Percentiles rank a stretch among this genome's conserved stretches.
Evolutionary conservation across 2,329 filamentous ascomycete species (phyloP).

Genomic region (Cladosporium austrohemisphaericum): DNA sequence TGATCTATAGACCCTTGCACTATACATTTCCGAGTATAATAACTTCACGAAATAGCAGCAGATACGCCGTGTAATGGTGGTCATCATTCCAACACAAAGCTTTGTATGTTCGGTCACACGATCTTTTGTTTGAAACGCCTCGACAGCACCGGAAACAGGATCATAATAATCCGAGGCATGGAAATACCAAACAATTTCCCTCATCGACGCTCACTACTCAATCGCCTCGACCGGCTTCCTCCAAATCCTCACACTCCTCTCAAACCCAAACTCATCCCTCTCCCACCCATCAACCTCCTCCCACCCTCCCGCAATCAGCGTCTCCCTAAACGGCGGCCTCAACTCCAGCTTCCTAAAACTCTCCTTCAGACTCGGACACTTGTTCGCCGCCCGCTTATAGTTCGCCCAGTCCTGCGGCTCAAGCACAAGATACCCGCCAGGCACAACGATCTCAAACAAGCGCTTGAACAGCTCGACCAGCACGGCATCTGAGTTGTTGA

Average conservation of each 20-base stretch:
- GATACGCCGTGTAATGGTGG: too few relatives aligned
- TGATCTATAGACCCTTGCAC: too few relatives aligned
- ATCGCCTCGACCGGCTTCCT: neutral
- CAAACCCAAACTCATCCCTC: slow-evolving; percentile 13
- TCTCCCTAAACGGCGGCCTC: slow-evolving; percentile 3
- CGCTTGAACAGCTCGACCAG: slow-evolving; percentile 1
- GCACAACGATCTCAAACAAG: slow-evolving; percentile 3
- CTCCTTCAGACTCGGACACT: slow-evolving; percentile 8
- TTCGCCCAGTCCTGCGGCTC: slow-evolving; percentile 12
- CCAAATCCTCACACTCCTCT: slow-evolving; percentile 10
- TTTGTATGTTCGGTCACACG: too few relatives aligned
- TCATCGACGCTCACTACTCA: too few relatives aligned
- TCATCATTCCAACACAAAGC: too few relatives aligned
- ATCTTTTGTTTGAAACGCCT: too few relatives aligned
- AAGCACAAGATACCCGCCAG: slow-evolving; percentile 6
- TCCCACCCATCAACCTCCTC: slow-evolving; percentile 13
- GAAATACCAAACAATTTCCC: too few relatives aligned
- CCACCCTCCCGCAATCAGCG: neutral
- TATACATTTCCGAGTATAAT: too few relatives aligned
- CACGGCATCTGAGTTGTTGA: slow-evolving; percentile 9
- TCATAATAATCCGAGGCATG: too few relatives aligned
- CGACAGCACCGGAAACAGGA: too few relatives aligned
- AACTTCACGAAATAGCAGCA: too few relatives aligned
- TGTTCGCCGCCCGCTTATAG: slow-evolving; percentile 9
- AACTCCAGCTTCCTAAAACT: slow-evolving; percentile 8